phyloP scores from a whole-genome alignment of 1,284 basidiomycete species.

The Cerrena zonata region DNA sequence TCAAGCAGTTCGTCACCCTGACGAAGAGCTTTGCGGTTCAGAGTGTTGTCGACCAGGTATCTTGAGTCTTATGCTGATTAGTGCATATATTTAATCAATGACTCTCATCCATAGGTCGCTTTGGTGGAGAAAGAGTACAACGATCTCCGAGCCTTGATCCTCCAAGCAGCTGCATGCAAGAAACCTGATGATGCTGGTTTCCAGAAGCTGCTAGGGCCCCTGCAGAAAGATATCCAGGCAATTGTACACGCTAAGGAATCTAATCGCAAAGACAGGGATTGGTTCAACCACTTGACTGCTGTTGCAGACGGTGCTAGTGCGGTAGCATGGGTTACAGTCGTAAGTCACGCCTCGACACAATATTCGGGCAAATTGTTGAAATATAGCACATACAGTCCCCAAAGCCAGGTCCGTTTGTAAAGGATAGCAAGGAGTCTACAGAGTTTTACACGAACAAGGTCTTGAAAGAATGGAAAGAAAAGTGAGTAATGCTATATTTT shows the following conservation, averaged over 20 bases:
- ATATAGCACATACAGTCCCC: slow-evolving; percentile 46
- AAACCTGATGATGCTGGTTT: slow-evolving; percentile 71
- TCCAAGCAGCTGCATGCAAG: slow-evolving; percentile 66
- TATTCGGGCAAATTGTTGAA: slow-evolving; percentile 5
- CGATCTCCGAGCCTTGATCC: slow-evolving; percentile 66
- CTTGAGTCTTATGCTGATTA: slow-evolving; percentile 22
- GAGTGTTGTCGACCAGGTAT: slow-evolving; percentile 72
- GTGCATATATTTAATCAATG: neutral
- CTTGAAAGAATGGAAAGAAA: slow-evolving; percentile 90
- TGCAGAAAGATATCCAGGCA: slow-evolving; percentile 70
- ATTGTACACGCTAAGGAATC: slow-evolving; percentile 80
- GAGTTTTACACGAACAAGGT: slow-evolving; percentile 89
- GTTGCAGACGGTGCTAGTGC: slow-evolving; percentile 79
- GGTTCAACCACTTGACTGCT: slow-evolving; percentile 76
- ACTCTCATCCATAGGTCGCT: slow-evolving; percentile 63
- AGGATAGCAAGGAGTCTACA: slow-evolving; percentile 82
- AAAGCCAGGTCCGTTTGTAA: slow-evolving; percentile 81
- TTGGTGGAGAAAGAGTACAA: slow-evolving; percentile 68
- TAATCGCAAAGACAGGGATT: slow-evolving; percentile 76
- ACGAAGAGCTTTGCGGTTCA: slow-evolving; percentile 71
- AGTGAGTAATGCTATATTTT: slow-evolving; percentile 48
- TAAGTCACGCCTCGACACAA: slow-evolving; percentile 33
- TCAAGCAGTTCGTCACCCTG: slow-evolving; percentile 71
- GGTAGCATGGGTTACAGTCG: slow-evolving; percentile 90
- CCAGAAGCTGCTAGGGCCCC: slow-evolving; percentile 61